These are phyloP conservation scores for Pseudogymnoascus sp. DNA, from an alignment of 2,329 filamentous ascomycete genomes.

Conservation along the genomic window DNA sequence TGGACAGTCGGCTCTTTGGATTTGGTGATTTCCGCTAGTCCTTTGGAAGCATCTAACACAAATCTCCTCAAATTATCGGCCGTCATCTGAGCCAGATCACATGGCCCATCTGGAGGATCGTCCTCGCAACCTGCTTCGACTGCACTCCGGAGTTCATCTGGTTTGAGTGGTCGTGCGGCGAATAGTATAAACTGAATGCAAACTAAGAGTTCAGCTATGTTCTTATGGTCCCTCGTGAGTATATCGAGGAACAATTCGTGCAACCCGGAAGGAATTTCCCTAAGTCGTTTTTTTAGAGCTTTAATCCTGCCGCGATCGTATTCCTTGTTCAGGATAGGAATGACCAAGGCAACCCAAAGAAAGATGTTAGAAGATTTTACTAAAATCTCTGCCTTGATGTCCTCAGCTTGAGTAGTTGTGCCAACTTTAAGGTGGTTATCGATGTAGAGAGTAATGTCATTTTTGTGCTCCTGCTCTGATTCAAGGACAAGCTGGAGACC, in stretches of 20 bases:
- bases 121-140: slow-evolving; percentile 24
- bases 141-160: slow-evolving; percentile 38
- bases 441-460: slow-evolving; percentile 24
- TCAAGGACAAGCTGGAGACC: slow-evolving; percentile 21
- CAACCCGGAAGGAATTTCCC: slow-evolving; percentile 34
- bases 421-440: slow-evolving; percentile 19
- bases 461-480: slow-evolving; percentile 19
- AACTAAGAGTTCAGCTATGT: slow-evolving; percentile 34
- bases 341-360: slow-evolving; percentile 23
- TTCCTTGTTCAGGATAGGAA: slow-evolving; percentile 35
- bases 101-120: slow-evolving; percentile 11
- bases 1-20: slow-evolving; percentile 29
- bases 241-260: slow-evolving; percentile 44
- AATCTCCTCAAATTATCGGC: slow-evolving; percentile 27
- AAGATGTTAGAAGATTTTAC: slow-evolving; percentile 21
- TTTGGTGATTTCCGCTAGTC: slow-evolving; percentile 32
- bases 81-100: slow-evolving; percentile 18
- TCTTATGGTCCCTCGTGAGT: slow-evolving; percentile 36
- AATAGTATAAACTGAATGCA: slow-evolving; percentile 48
- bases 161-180: slow-evolving; percentile 34
- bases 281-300: slow-evolving; percentile 23
- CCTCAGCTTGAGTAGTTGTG: slow-evolving; percentile 14
- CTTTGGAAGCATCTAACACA: slow-evolving; percentile 34
- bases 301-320: slow-evolving; percentile 22
- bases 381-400: slow-evolving; percentile 17